Evolutionary conservation across 2,329 filamentous ascomycete species (phyloP).

Genomic region (Colletotrichum sublineola): DNA sequence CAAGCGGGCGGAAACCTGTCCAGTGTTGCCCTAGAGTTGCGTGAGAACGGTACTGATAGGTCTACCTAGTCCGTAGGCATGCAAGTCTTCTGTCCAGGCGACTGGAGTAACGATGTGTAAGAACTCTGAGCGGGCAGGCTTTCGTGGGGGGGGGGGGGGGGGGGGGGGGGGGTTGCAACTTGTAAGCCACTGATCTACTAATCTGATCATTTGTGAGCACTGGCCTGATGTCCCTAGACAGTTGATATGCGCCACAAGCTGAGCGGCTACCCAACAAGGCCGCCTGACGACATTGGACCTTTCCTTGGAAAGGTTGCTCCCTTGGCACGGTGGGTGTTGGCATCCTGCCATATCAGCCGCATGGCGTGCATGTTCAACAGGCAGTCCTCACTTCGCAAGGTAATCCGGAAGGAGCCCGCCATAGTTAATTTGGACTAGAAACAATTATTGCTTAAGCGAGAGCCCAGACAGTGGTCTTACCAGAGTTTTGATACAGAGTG

Average conservation of each 20-base stretch:
- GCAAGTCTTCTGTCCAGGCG: slow-evolving; percentile 3
- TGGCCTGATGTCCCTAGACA: slow-evolving; percentile 20
- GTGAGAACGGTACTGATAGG: background rate
- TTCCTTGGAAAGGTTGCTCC: slow-evolving; percentile 4
- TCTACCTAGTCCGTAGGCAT: background rate
- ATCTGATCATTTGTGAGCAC: slow-evolving; percentile 29
- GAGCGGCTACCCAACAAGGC: slow-evolving; percentile 16
- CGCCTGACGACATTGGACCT: slow-evolving; percentile 7
- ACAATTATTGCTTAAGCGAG: slow-evolving; percentile 12
- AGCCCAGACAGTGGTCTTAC: slow-evolving; percentile 6
- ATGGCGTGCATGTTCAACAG: slow-evolving; percentile 16
- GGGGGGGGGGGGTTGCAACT: background rate
- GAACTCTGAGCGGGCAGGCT: slow-evolving; percentile 18
- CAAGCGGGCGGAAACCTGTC: slow-evolving; percentile 10
- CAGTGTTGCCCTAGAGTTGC: background rate
- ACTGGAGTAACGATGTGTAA: slow-evolving; percentile 25
- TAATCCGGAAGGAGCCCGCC: background rate
- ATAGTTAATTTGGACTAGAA: background rate
- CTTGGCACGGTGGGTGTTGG: slow-evolving; percentile 10
- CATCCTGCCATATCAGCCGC: background rate
- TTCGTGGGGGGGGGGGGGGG: slow-evolving; percentile 2
- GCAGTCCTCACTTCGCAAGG: slow-evolving; percentile 14
- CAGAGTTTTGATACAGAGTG: background rate
- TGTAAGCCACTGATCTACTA: slow-evolving; percentile 33
- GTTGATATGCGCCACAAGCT: slow-evolving; percentile 21